Conservation (phyloP, 2,329 filamentous ascomycete genomes). For the Colletotrichum tropicicola region DNA sequence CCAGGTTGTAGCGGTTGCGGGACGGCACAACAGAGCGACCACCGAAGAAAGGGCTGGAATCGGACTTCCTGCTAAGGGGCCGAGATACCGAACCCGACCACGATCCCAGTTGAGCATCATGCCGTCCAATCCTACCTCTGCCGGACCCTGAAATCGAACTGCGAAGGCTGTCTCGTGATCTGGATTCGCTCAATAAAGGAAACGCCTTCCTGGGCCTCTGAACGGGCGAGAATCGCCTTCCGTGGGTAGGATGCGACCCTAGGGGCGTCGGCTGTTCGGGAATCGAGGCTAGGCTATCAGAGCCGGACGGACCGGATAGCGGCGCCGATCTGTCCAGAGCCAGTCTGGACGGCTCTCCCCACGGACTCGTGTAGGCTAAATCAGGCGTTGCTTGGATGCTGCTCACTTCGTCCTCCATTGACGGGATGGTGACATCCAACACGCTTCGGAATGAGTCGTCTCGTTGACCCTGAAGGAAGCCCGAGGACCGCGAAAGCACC, state of each 20-base stretch:
- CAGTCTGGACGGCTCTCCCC: conserved; percentile 24
- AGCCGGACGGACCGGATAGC: conserved; percentile 7
- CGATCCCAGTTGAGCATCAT: conserved; percentile 18
- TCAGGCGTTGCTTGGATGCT: conserved; percentile 37
- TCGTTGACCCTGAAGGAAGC: conserved; percentile 31
- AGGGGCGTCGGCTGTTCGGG: conserved; percentile 23
- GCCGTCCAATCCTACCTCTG: conserved; percentile 17
- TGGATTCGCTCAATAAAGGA: neutral
- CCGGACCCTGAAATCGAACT: conserved; percentile 17
- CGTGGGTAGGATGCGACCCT: conserved; percentile 24
- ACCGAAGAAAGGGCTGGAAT: conserved; percentile 31
- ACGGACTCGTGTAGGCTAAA: conserved; percentile 30
- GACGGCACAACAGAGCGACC: conserved; percentile 29
- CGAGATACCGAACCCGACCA: conserved; percentile 22
- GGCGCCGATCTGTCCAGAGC: neutral
- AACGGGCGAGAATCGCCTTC: conserved; percentile 19
- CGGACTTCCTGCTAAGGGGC: conserved; percentile 30
- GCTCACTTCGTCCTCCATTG: conserved; percentile 24
- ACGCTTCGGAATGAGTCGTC: conserved; percentile 37
- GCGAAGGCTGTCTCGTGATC: conserved; percentile 10
- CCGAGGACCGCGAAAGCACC: conserved; percentile 21
- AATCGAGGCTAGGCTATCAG: conserved; percentile 27
- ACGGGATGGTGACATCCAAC: conserved; percentile 40
- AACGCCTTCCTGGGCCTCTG: conserved; percentile 3
- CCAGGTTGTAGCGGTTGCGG: conserved; percentile 20